Conservation (phyloP, 202 grass and related monocot species). For the Setaria viridis region DNA sequence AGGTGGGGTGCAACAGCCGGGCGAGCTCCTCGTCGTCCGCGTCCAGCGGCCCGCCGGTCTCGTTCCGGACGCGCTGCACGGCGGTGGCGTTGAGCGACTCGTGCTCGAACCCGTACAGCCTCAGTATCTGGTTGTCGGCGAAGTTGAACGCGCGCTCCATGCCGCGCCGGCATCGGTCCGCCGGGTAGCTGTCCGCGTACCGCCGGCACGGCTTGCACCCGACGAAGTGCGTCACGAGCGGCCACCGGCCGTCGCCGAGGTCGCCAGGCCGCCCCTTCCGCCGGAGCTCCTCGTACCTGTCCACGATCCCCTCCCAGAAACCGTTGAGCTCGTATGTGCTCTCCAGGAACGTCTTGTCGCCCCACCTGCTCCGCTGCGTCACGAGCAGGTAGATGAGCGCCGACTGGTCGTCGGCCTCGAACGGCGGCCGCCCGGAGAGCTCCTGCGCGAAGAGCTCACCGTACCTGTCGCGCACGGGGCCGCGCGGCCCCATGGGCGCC, state of each 20-base stretch:
- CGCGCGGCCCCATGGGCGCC: conserved; percentile 82
- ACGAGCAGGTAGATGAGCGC: conserved; percentile 87
- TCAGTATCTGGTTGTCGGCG: conserved; percentile 85
- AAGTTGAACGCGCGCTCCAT: conserved; percentile 96
- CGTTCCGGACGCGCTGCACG: conserved; percentile 64
- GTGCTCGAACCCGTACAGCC: conserved; percentile 82
- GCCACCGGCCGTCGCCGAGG: conserved; percentile 69
- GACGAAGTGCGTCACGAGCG: conserved; percentile 94
- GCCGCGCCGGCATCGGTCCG: conserved; percentile 61
- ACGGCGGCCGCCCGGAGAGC: conserved; percentile 72
- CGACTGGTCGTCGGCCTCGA: conserved; percentile 97
- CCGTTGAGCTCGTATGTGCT: conserved; percentile 87
- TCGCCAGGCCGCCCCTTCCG: conserved; percentile 47
- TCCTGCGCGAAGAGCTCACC: conserved; percentile 66
- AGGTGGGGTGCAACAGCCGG: conserved; percentile 67
- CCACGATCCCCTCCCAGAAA: conserved; percentile 80
- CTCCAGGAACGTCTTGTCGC: conserved; percentile 78
- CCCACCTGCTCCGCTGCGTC: conserved; percentile 70
- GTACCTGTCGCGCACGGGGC: conserved; percentile 62
- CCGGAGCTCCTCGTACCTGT: conserved; percentile 75
- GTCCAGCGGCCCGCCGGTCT: conserved; percentile 62
- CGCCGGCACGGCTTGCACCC: conserved; percentile 91
- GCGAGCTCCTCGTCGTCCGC: conserved; percentile 53
- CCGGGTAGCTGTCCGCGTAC: conserved; percentile 69
- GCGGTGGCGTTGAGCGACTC: conserved; percentile 65